Conservation (phyloP, 2,329 filamentous ascomycete genomes). For the Penicillium rolfsii region DNA sequence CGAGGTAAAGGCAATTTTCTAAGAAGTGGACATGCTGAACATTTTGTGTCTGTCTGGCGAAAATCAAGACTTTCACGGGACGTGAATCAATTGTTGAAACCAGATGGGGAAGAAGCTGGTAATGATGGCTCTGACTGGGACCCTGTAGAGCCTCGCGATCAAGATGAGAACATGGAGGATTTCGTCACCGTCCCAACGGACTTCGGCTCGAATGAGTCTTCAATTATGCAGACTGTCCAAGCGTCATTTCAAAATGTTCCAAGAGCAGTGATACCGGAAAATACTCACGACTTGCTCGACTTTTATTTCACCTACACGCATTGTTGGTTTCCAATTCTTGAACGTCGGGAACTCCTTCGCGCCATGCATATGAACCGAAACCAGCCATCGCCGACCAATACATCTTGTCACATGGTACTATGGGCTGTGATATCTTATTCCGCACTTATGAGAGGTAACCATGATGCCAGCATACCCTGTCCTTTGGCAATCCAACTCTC, state of each 20-base stretch:
- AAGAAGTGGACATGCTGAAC: constrained; percentile 14
- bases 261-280: constrained; percentile 9
- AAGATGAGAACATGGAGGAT: constrained; percentile 9
- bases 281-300: constrained; percentile 57
- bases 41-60: constrained; percentile 14
- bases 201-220: not conserved
- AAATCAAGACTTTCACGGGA: constrained; percentile 18
- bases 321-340: constrained; percentile 71
- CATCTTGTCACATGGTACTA: constrained; percentile 33
- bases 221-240: not conserved
- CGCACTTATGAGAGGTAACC: constrained; percentile 1
- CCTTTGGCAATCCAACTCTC: constrained; percentile 9
- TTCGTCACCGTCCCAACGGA: constrained; percentile 4
- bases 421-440: constrained; percentile 57
- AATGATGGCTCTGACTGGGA: constrained; percentile 18
- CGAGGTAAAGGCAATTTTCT: constrained; percentile 19
- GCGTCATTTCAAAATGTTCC: not conserved
- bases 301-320: constrained; percentile 73
- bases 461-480: not conserved
- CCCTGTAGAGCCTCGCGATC: constrained; percentile 7
- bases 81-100: constrained; percentile 14
- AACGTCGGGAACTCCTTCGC: constrained; percentile 62
- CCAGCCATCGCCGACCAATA: not conserved
- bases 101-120: constrained; percentile 7
- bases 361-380: constrained; percentile 48